Conservation (phyloP, 1,284 basidiomycete species). For the Termitomyces sp. region DNA sequence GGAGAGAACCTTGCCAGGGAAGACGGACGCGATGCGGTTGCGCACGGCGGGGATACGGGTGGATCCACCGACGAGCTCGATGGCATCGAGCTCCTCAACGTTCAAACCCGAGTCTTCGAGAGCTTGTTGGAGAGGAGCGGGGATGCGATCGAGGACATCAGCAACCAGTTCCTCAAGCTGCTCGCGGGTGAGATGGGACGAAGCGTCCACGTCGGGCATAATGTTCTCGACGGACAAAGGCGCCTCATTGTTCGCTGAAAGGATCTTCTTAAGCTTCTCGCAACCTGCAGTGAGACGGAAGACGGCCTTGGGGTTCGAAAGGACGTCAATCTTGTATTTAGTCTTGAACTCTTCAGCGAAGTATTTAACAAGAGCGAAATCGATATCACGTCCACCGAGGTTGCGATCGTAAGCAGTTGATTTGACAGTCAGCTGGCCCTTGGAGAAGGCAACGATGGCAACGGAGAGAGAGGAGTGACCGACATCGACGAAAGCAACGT, state of each 20-base stretch:
- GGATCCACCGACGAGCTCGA: conserved; percentile 90
- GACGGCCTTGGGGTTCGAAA: conserved; percentile 82
- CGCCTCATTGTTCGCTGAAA: conserved; percentile 79
- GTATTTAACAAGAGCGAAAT: conserved; percentile 81
- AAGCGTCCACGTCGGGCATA: conserved; percentile 92
- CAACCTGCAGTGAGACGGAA: conserved; percentile 86
- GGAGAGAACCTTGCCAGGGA: conserved; percentile 73
- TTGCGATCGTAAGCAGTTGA: conserved; percentile 84
- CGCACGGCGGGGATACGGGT: conserved; percentile 97
- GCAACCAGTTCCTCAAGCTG: conserved; percentile 89
- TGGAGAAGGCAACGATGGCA: conserved; percentile 85
- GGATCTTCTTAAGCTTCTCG: conserved; percentile 76
- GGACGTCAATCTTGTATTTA: conserved; percentile 94
- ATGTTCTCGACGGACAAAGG: conserved; percentile 89
- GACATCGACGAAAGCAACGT: conserved; percentile 90
- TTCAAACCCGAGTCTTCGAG: conserved; percentile 88
- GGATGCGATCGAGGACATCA: conserved; percentile 87
- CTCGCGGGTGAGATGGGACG: conserved; percentile 88
- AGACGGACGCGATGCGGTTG: conserved; percentile 84
- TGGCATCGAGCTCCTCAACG: conserved; percentile 87
- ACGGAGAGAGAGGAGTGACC: conserved; percentile 88
- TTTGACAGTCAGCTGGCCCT: conserved; percentile 85
- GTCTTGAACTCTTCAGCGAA: conserved; percentile 87
- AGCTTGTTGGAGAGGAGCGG: conserved; percentile 88
- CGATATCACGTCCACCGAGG: conserved; percentile 91